Conservation (phyloP, 2,329 filamentous ascomycete species). For the Sporothrix humicola region DNA sequence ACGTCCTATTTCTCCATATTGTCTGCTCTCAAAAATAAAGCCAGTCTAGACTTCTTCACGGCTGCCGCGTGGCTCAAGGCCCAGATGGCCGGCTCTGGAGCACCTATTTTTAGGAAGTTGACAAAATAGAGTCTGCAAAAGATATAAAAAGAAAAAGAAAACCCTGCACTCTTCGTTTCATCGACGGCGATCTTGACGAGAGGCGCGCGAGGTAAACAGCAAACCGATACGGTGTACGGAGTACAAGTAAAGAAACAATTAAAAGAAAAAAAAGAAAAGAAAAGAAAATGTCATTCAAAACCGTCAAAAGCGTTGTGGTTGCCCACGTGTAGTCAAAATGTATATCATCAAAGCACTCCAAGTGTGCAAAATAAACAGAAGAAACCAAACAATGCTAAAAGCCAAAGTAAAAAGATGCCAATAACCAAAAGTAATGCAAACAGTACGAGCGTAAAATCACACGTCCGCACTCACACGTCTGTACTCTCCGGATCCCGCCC, state of each 20-base stretch:
- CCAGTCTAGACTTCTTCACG: not conserved
- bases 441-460: no score
- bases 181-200: not conserved
- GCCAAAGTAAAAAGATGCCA: not conserved
- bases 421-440: not conserved
- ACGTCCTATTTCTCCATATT: not conserved
- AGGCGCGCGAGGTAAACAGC: not conserved
- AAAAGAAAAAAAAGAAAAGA: not conserved
- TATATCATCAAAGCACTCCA: constrained; percentile 2
- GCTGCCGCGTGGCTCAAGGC: not conserved
- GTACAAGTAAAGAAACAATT: not conserved
- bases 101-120: not conserved
- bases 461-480: constrained; percentile 52
- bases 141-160: not conserved
- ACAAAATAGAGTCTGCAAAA: not conserved
- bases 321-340: constrained; percentile 8
- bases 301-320: not conserved
- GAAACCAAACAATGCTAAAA: not conserved
- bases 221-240: not conserved
- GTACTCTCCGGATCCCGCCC: constrained; percentile 61
- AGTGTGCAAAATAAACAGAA: not conserved
- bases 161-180: not conserved
- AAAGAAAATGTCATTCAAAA: not conserved
- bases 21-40: not conserved
- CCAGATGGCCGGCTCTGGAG: not conserved